phyloP scores from a whole-genome alignment of 352 stramenopile species.

The Pythium guiyangense region DNA sequence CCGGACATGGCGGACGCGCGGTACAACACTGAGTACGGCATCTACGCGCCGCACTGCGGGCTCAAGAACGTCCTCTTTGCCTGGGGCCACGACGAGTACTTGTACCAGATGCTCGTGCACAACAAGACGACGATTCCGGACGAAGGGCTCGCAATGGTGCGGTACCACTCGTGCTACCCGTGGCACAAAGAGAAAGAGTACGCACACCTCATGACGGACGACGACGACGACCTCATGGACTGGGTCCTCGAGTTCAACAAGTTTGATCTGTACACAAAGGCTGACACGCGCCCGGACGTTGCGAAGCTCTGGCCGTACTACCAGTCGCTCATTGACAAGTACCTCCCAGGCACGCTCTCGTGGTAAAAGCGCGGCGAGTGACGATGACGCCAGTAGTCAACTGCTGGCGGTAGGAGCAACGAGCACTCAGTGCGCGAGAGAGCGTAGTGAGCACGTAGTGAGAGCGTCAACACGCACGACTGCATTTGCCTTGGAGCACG shows the following conservation, averaged over 20 bases:
- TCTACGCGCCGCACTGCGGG: constrained; percentile 88
- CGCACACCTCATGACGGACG: constrained; percentile 79
- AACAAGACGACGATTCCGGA: constrained; percentile 86
- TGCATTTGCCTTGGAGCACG: too few species aligned
- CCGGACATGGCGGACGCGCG: constrained; percentile 82
- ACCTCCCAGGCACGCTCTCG: constrained; percentile 65
- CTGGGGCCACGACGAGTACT: constrained; percentile 93
- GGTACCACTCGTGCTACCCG: constrained; percentile 92
- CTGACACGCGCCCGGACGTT: constrained; percentile 70
- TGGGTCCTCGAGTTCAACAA: constrained; percentile 93
- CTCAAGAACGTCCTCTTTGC: constrained; percentile 88
- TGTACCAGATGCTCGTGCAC: constrained; percentile 92
- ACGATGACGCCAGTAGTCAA: too few species aligned
- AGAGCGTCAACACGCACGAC: too few species aligned
- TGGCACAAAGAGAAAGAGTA: constrained; percentile 94
- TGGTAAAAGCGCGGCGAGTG: constrained; percentile 31
- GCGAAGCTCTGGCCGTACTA: constrained; percentile 91
- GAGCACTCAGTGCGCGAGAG: too few species aligned
- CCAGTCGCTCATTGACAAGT: constrained; percentile 90
- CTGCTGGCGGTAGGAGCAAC: too few species aligned
- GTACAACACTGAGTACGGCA: constrained; percentile 86
- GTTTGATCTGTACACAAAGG: constrained; percentile 94
- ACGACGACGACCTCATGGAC: constrained; percentile 84
- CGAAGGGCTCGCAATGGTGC: constrained; percentile 91
- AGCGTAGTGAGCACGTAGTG: too few species aligned